Percentiles rank a stretch among this genome's conserved stretches.
phyloP scores from a whole-genome alignment of 306 rosid genomes.

The Acacia crassicarpa region DNA sequence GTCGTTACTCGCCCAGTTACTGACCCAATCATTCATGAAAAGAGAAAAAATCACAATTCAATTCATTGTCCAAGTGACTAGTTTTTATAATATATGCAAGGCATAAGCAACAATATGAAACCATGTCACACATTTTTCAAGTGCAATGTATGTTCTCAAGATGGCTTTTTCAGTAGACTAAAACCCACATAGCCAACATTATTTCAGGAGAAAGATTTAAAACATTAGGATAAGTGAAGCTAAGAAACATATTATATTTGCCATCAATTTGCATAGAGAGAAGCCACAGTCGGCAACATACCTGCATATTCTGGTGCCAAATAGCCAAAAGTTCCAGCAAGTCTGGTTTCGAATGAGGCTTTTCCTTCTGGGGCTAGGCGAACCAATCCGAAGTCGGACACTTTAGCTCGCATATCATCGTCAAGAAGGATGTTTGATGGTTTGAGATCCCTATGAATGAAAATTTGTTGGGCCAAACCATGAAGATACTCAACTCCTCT shows the following conservation, averaged over 20 bases:
- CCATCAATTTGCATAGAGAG: not conserved
- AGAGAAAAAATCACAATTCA: not conserved
- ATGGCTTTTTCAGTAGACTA: not conserved
- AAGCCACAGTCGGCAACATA: constrained; percentile 20
- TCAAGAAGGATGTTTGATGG: constrained; percentile 96
- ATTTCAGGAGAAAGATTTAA: constrained; percentile 1
- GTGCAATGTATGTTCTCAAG: not conserved
- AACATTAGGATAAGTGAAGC: not conserved
- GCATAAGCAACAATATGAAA: not conserved
- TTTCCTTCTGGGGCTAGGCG: constrained; percentile 95
- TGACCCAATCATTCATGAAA: constrained; percentile 33
- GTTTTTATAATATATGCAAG: not conserved
- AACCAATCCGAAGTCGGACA: constrained; percentile 90
- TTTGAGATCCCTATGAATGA: constrained; percentile 91
- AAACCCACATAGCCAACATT: not conserved
- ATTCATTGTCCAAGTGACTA: not conserved
- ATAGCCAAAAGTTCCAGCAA: constrained; percentile 96
- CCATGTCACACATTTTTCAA: not conserved
- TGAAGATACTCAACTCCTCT: constrained; percentile 93
- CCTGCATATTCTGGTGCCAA: constrained; percentile 97
- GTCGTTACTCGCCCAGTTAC: constrained; percentile 85
- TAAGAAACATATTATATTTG: not conserved
- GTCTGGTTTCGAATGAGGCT: constrained; percentile 70
- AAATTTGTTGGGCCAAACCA: constrained; percentile 71
- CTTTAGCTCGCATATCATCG: constrained; percentile 87